Evolutionary conservation across 1,284 basidiomycete genomes (phyloP).

Genomic region (Jaminaea rosea): DNA sequence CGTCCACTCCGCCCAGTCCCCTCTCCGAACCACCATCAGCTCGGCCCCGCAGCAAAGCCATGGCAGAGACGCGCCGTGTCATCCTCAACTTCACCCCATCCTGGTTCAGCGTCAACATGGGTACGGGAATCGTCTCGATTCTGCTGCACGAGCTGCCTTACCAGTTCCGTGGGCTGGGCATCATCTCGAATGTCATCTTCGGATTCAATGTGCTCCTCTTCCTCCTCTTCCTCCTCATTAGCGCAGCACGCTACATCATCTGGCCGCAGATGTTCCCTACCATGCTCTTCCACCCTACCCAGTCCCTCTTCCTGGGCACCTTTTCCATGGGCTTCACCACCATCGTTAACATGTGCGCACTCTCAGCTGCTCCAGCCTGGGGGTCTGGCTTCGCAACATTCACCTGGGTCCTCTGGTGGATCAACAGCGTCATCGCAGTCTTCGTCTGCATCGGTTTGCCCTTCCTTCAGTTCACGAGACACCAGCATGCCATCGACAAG

Average conservation of each 20-base stretch:
- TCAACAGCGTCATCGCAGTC: slow-evolving; percentile 57
- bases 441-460: slow-evolving; percentile 59
- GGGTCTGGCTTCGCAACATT: slow-evolving; percentile 56
- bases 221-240: slow-evolving; percentile 51
- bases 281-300: slow-evolving; percentile 57
- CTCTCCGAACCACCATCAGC: no score
- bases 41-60: no score
- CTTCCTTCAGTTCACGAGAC: slow-evolving; percentile 61
- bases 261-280: slow-evolving; percentile 56
- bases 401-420: slow-evolving; percentile 67
- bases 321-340: slow-evolving; percentile 65
- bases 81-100: not conserved
- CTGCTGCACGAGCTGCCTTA: slow-evolving; percentile 51
- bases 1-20: no score
- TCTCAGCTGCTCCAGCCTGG: slow-evolving; percentile 48
- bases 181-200: slow-evolving; percentile 54
- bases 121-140: slow-evolving; percentile 51
- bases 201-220: slow-evolving; percentile 62
- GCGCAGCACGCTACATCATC: slow-evolving; percentile 53
- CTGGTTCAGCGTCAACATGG: slow-evolving; percentile 41
- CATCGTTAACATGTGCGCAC: slow-evolving; percentile 55
- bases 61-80: no score
- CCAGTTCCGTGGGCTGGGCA: slow-evolving; percentile 47
- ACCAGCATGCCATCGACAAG: slow-evolving; percentile 55
- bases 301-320: slow-evolving; percentile 61